Base-by-base conservation (phyloP, 139 green algal genomes). In the Deuterostichococcus epilithicus region DNA sequence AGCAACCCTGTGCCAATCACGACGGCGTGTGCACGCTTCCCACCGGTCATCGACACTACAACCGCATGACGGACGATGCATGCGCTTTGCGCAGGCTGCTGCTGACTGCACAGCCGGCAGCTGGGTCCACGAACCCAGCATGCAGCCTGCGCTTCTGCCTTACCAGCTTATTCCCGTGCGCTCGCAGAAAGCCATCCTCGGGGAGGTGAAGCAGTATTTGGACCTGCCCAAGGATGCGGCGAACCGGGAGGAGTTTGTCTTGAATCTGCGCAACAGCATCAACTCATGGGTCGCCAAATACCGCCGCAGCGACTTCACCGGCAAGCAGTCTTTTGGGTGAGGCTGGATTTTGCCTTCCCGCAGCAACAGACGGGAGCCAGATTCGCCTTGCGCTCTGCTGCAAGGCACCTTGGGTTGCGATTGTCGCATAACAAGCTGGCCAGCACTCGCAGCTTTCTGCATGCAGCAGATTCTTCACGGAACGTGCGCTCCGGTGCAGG, bases 271-370 rank as follows among this genome's bases (percentile, higher is more conserved):
- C 39, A 89, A 92, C 76, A 83, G 91, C 44, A 96, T 90, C 76
- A 96, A 95, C 80, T 70, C 68, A 22, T 96, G 92, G 92, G 92
- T 97, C 36, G 91, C 92, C 44, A 91, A 90, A 69, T 97, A 96
- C 87, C 82, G 91, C 37, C 83, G 85, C 60, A 89, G 70, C 38
- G 84, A 83, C 70, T 90, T 96, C 65, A 79, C 83, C 36, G 93
- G 93, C 59, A 87, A 82, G 67, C 90, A 88, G n/a, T 95, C 90
- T 3, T 97, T 87, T 75, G 89, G 90, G 90, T 91, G 76, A 86
- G 82, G 13, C 42, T 23, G 10, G 8, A 13, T 52, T 8, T 8
- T 52, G 8, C 42, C 42, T 52, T 8, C 10, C 13, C 42, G 42
- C 42, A n/a, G 10, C 52, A 63, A 63, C 28, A 20, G 52, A 5